Percentiles rank a stretch among this genome's conserved stretches.
These are phyloP conservation scores for Cerioporus squamosus DNA, from an alignment of 1,284 basidiomycete genomes.

Conservation along the genomic window DNA sequence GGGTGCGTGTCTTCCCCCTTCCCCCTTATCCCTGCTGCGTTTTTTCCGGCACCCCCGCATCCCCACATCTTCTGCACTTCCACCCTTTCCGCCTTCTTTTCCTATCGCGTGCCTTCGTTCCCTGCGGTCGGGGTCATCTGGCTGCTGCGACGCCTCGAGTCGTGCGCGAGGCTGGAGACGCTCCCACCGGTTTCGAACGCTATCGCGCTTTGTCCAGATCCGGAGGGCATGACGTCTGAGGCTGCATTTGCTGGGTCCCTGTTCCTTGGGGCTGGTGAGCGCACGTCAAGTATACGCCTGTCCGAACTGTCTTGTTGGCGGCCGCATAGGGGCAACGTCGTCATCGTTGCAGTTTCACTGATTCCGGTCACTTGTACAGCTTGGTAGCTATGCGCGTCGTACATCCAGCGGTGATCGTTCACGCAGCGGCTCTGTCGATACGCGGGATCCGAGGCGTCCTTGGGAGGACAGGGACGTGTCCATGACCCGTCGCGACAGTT, in stretches of 20 bases:
- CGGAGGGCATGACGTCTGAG: conserved; percentile 7
- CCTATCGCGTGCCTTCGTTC: not conserved
- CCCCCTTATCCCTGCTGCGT: not conserved
- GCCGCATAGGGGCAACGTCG: not conserved
- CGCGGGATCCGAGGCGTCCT: conserved; percentile 13
- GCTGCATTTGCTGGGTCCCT: too few species aligned
- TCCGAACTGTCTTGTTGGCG: not conserved
- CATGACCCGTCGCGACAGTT: conserved; percentile 24
- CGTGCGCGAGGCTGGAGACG: conserved; percentile 4
- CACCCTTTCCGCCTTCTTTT: not conserved
- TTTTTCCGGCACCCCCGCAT: not conserved
- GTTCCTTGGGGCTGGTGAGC: not conserved
- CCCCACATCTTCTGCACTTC: not conserved
- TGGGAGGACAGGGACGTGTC: conserved; percentile 31
- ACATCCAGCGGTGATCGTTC: conserved; percentile 23
- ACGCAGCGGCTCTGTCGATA: conserved; percentile 15
- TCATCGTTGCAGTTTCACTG: not conserved
- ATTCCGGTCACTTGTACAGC: conserved; percentile 33
- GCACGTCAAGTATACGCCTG: conserved; percentile 7
- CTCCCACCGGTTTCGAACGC: conserved; percentile 3
- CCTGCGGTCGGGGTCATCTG: conserved; percentile 11
- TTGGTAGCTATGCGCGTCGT: conserved; percentile 54
- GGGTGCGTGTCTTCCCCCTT: conserved; percentile 58
- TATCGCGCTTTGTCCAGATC: not conserved
- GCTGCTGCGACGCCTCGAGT: conserved; percentile 15